phyloP scores from a whole-genome alignment of 192 early-diverging fungal species.

The Gamsiella multidivaricata region DNA sequence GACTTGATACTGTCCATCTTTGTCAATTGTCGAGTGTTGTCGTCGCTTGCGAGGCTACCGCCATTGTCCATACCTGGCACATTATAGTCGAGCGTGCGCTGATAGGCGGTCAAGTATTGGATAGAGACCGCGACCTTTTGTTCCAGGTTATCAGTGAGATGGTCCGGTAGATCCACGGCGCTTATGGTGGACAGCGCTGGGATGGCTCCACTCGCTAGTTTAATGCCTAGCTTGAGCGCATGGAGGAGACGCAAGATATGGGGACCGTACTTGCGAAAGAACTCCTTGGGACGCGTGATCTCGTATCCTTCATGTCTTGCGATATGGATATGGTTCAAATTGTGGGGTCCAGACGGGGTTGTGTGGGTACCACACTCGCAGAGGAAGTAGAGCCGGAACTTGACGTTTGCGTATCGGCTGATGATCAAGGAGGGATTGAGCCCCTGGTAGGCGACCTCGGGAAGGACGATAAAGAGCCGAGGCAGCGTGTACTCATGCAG shows the following conservation, averaged over 20 bases:
- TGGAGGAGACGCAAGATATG: constrained; percentile 21
- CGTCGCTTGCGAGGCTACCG: background rate
- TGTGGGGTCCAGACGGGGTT: constrained; percentile 21
- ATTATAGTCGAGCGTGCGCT: constrained; percentile 9
- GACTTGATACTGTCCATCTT: background rate
- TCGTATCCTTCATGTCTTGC: constrained; percentile 48
- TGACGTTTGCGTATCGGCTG: constrained; percentile 2
- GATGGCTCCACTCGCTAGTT: constrained; percentile 17
- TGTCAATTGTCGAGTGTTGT: background rate
- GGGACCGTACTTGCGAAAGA: constrained; percentile 45
- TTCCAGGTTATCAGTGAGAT: constrained; percentile 12
- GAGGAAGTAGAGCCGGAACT: constrained; percentile 48
- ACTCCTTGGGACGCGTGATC: constrained; percentile 39
- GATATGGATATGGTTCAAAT: constrained; percentile 43
- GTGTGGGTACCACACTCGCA: constrained; percentile 46
- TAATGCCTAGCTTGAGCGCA: constrained; percentile 25
- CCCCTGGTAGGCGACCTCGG: constrained; percentile 37
- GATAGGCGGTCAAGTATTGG: constrained; percentile 16
- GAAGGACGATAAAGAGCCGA: constrained; percentile 46
- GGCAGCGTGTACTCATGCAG: constrained; percentile 47
- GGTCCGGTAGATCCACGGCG: constrained; percentile 24
- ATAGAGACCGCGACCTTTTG: constrained; percentile 15
- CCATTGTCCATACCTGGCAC: constrained; percentile 15
- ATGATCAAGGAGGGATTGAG: constrained; percentile 22
- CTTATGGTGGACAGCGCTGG: constrained; percentile 19